Evolutionary conservation across 2,329 filamentous ascomycete genomes (phyloP).

Genomic region (Pseudocercospora fijiensis): DNA sequence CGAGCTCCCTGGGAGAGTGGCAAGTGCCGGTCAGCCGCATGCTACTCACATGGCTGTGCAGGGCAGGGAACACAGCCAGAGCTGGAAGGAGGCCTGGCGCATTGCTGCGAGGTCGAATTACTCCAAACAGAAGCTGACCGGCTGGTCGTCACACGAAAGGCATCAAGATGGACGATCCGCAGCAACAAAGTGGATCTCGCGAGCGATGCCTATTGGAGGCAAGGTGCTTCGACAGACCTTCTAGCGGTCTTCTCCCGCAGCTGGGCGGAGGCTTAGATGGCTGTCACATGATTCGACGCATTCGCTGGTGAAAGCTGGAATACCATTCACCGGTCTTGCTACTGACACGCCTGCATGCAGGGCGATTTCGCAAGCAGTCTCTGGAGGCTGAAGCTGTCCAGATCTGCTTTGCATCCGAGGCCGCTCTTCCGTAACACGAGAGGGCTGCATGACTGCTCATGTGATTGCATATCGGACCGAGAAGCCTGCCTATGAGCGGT

Average conservation of each 20-base stretch:
- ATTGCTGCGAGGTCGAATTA: background rate
- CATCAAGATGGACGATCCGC: background rate
- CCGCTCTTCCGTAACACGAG: slow-evolving; percentile 6
- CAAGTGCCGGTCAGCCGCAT: slow-evolving; percentile 3
- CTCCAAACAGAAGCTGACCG: background rate
- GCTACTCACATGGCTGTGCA: slow-evolving; percentile 1
- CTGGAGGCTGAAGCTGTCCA: background rate
- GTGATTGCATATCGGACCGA: slow-evolving; percentile 5
- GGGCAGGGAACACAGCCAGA: background rate
- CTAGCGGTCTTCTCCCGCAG: slow-evolving; percentile 16
- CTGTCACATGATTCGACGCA: slow-evolving; percentile 12
- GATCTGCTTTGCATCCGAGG: slow-evolving; percentile 6
- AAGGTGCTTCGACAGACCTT: slow-evolving; percentile 6
- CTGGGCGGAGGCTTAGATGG: slow-evolving; percentile 23
- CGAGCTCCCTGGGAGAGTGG: background rate
- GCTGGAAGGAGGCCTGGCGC: background rate
- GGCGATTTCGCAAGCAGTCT: background rate
- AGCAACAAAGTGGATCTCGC: background rate
- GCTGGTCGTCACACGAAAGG: background rate
- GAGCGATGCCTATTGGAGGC: slow-evolving; percentile 2
- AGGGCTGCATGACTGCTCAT: slow-evolving; percentile 4
- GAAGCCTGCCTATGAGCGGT: background rate
- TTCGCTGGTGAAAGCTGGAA: background rate
- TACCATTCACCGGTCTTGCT: background rate
- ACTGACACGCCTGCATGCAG: background rate